Evolutionary conservation across 192 early-diverging fungal species (phyloP).

Genomic region (Chytriomyces confervae): DNA sequence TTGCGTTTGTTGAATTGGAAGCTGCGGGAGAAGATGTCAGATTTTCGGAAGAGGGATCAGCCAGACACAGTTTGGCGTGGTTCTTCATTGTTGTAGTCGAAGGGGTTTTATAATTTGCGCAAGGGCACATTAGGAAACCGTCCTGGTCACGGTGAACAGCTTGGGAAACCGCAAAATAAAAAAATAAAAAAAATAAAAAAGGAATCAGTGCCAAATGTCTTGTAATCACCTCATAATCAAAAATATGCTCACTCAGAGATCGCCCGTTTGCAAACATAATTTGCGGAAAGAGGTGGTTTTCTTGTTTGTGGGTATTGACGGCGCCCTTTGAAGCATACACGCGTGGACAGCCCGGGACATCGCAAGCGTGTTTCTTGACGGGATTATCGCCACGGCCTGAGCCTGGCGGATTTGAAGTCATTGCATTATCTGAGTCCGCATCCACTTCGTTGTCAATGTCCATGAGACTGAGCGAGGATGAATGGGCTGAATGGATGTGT

Average conservation of each 20-base stretch:
- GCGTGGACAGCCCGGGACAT: background rate
- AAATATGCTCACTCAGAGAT: background rate
- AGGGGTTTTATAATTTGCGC: background rate
- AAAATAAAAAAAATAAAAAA: no score
- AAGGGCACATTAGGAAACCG: background rate
- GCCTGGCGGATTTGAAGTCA: no score
- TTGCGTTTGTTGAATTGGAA: no score
- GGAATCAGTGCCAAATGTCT: no score
- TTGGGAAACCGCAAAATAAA: no score
- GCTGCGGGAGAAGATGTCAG: no score
- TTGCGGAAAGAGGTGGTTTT: background rate
- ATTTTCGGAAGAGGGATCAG: background rate
- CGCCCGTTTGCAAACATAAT: background rate
- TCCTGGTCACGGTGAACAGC: background rate
- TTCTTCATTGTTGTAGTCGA: background rate
- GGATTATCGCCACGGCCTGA: no score
- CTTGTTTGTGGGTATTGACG: background rate
- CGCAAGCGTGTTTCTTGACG: background rate
- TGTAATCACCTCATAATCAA: no score
- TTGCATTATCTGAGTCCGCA: no score
- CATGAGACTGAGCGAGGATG: no score
- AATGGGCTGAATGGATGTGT: no score
- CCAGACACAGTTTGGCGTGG: background rate
- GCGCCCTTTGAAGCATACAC: background rate
- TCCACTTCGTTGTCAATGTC: no score